Conservation (phyloP, 768 basidiomycete genomes). For the Lentinula raphanica region DNA sequence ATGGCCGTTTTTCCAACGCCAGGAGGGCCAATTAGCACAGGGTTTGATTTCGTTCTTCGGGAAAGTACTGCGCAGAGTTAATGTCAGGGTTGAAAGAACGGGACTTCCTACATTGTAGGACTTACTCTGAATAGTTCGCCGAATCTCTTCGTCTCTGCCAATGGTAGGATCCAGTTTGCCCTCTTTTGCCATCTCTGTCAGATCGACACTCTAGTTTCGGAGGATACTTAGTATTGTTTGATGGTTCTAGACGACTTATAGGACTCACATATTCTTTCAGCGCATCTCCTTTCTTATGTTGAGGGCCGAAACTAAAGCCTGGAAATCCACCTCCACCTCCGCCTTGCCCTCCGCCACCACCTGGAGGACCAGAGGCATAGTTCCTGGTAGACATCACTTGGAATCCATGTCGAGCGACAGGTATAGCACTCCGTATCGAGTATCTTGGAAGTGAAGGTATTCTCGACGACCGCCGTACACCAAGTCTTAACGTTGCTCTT, state of each 20-base stretch:
- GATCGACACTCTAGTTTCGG: constrained; percentile 60
- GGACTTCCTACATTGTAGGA: constrained; percentile 4
- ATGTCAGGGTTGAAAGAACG: neutral
- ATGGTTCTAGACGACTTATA: neutral
- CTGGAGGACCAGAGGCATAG: constrained; percentile 47
- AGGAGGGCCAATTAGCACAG: constrained; percentile 53
- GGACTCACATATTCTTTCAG: constrained; percentile 68
- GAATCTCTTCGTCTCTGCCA: constrained; percentile 87
- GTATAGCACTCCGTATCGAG: neutral
- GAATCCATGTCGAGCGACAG: neutral
- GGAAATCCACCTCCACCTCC: constrained; percentile 50
- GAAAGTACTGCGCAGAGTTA: constrained; percentile 56
- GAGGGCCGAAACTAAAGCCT: constrained; percentile 51
- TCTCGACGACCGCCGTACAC: neutral
- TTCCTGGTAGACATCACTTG: constrained; percentile 20
- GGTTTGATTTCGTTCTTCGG: constrained; percentile 87
- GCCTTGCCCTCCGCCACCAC: constrained; percentile 17
- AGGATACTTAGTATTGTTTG: neutral
- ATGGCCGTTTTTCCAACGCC: constrained; percentile 92
- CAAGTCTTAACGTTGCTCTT: neutral
- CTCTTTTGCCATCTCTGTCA: constrained; percentile 76
- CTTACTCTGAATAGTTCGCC: constrained; percentile 86
- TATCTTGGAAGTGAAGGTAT: neutral
- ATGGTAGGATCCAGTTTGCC: constrained; percentile 91
- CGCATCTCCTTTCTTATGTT: constrained; percentile 77